Evolutionary conservation across 2,329 filamentous ascomycete species (phyloP).

Genomic region (Sporothrix sp.): DNA sequence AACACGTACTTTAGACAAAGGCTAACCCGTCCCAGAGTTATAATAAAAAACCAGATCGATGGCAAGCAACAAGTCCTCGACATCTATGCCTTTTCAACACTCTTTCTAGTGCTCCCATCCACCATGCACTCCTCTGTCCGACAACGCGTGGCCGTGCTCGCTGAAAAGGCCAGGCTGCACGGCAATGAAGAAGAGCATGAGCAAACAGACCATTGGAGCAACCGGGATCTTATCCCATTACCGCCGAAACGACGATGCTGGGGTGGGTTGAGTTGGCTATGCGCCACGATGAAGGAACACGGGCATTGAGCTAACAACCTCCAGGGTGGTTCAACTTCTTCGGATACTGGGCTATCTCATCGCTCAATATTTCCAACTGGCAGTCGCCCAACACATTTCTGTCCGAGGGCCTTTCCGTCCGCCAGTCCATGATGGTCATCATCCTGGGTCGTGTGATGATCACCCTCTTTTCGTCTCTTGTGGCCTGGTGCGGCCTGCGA

Average conservation of each 20-base stretch:
- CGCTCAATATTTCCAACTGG: conserved; percentile 16
- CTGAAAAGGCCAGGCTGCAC: background rate
- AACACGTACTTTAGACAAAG: no score
- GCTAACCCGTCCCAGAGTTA: no score
- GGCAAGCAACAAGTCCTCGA: no score
- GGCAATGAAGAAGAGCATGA: conserved; percentile 11
- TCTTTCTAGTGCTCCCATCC: background rate
- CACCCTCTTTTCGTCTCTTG: conserved; percentile 32
- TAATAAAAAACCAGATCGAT: no score
- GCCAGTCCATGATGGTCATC: conserved; percentile 38
- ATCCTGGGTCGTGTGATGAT: conserved; percentile 34
- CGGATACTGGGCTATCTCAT: conserved; percentile 12
- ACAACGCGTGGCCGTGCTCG: background rate
- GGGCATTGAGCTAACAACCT: background rate
- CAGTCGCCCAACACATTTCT: conserved; percentile 14
- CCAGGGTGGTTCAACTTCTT: conserved; percentile 16
- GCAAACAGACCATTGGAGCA: conserved; percentile 15
- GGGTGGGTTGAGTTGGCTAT: no score
- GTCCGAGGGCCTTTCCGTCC: conserved; percentile 32
- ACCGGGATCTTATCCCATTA: conserved; percentile 18
- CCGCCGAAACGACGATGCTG: conserved; percentile 16
- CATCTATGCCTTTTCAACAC: background rate
- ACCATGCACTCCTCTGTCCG: background rate
- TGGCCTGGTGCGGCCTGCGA: conserved; percentile 37
- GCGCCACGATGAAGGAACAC: no score